Base-by-base conservation (phyloP, 108 stramenopile species). In the Stephanodiscus triporus region DNA sequence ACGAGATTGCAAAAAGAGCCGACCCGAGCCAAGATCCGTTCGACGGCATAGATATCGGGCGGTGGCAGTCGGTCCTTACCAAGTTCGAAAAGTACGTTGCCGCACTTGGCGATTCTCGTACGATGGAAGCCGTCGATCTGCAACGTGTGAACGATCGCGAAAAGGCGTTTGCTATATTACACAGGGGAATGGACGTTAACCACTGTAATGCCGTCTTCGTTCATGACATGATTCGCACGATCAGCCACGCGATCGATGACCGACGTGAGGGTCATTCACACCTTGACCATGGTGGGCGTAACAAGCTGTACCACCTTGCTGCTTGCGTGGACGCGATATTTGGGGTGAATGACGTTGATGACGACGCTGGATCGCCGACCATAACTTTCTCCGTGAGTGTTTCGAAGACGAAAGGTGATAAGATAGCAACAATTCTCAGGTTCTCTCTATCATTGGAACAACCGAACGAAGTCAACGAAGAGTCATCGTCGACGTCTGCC, bases 191-290 rank as follows among this genome's bases (percentile, higher is more conserved):
- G 55, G 34, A 40, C 16, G 68, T 80, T 0, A 43, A 70, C 20
- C 78, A 80, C 54, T 80, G 78, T 36, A 80, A 80, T 69, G 78
- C 40, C 2, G 30, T 72, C 0, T 80, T 73, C 26, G 34, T 73
- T 20, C 56, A 43, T 23, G 67, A 80, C 7, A 63, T 69, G 68
- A 69, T 80, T 64, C 32, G 62, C n/a, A 43, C 63, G 57, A 78
- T 78, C 42, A 47, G 62, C 42, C 19, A n/a, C 53, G 57, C 59
- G 20, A 78, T 80, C 19, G 62, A 73, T 51, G 66, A 19, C 34
- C 53, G 54, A 8, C 26, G 68, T 32, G 51, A 23, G 17, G 70
- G 38, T n/a, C 43, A 16, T 45, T 53, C 49, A n/a, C 40, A 63
- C 9, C n/a, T 37, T 17, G 61, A 16, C 60, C 34, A 61, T n/a